Evolutionary conservation across 768 basidiomycete species (phyloP), one percentile per base, ranked within the genome.

Genomic region (Phaeotremella skinneri): DNA sequence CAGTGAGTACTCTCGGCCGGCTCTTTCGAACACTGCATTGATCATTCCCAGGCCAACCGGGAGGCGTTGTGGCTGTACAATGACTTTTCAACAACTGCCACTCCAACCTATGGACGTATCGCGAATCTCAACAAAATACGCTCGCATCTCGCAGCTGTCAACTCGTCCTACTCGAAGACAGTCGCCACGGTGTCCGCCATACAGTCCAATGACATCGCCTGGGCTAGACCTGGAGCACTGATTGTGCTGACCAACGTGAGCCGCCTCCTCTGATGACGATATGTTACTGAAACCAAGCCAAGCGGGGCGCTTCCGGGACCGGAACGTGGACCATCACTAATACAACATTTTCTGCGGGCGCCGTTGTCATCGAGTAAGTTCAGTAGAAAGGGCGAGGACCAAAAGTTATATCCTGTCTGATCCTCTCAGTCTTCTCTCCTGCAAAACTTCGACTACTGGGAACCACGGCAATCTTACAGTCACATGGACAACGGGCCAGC

Each of bases 201-300:
- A 7, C 50, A 49, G 17, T 45, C 56, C 29, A 43, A 59, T 9
- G 69, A 70, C 48, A 66, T 68, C 27, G 71, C 69, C 4, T 39
- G 67, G 42, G 30, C 48, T 29, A 37, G 69, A 34, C 61, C 53
- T 23, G 56, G 61, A 2, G 57, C 50, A 2, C 25, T 73, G 42
- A 59, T 68, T n/a, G 64, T 73, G 5, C 39, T 73, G 48, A 73
- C 71, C 34, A 73, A 70, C 43, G 71, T 73, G 49, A 62, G 70
- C 43, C 14, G 31, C 9, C 9, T 27, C 23, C 20, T 30, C 21
- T 39, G 21, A 32, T 20, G 3, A 48, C 2, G 3, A 4, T 3
- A 42, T 27, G 30, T 26, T 2, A 52, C n/a, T 32, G 53, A 57
- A 62, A 62, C 55, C 11, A 30, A 2, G 37, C 13, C 27, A 23